Evolutionary conservation across 768 basidiomycete species (phyloP).

Genomic region (Calocybe cyanea): DNA sequence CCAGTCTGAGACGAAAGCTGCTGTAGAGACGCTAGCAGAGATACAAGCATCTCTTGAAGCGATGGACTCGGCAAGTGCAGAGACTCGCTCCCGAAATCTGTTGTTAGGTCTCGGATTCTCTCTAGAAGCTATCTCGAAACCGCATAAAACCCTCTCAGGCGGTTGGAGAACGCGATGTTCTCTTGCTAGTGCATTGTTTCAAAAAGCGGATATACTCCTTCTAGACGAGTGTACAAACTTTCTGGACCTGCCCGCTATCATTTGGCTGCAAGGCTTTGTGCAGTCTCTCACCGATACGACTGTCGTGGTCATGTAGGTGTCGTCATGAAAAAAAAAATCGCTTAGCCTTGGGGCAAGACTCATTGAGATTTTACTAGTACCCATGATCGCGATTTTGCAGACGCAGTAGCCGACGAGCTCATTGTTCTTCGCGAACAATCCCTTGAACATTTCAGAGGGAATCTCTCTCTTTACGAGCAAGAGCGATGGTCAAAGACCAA

Average conservation of each 20-base stretch:
- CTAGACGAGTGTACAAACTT: constrained; percentile 58
- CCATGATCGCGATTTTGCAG: constrained; percentile 63
- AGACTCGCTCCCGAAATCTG: constrained; percentile 47
- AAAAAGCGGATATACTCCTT: constrained; percentile 52
- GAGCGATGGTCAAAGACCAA: constrained; percentile 43
- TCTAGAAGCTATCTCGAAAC: constrained; percentile 30
- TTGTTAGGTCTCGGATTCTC: constrained; percentile 60
- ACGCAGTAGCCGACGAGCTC: constrained; percentile 56
- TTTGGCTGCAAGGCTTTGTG: constrained; percentile 54
- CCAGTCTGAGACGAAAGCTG: constrained; percentile 19
- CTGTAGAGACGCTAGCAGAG: constrained; percentile 24
- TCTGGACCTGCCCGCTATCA: constrained; percentile 47
- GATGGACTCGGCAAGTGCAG: constrained; percentile 33
- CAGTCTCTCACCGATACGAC: constrained; percentile 39
- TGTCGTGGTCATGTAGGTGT: constrained; percentile 45
- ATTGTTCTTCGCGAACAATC: constrained; percentile 53
- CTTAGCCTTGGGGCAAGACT: neutral
- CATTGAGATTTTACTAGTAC: constrained; percentile 28
- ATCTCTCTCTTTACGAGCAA: constrained; percentile 46
- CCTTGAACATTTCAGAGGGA: constrained; percentile 55
- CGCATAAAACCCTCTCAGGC: constrained; percentile 49
- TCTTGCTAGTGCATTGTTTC: constrained; percentile 55
- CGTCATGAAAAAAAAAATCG: neutral
- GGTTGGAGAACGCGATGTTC: constrained; percentile 64
- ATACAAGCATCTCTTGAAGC: constrained; percentile 23